Percentiles rank a stretch among this genome's conserved stretches.
phyloP scores from a whole-genome alignment of 2,329 filamentous ascomycete genomes.

The Sporothrix dimorphospora region DNA sequence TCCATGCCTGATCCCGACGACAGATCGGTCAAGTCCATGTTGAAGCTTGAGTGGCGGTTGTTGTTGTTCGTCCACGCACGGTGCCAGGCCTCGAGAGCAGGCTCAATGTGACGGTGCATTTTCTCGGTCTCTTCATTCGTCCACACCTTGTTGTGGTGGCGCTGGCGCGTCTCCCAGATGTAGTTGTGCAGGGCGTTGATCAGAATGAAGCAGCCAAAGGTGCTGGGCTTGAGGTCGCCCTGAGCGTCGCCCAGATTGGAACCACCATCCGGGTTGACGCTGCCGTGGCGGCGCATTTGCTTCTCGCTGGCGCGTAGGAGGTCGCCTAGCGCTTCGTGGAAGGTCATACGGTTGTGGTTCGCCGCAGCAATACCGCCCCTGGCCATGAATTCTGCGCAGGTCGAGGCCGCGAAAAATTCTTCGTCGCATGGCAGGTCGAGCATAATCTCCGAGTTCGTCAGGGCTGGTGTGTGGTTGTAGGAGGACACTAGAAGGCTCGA shows the following conservation, averaged over 20 bases:
- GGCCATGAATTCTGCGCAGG: slow-evolving; percentile 76
- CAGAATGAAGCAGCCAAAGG: slow-evolving; percentile 86
- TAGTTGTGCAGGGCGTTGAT: slow-evolving; percentile 97
- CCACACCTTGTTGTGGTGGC: slow-evolving; percentile 87
- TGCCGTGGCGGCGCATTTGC: slow-evolving; percentile 44
- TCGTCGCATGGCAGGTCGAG: slow-evolving; percentile 92
- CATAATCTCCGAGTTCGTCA: slow-evolving; percentile 92
- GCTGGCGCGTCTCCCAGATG: slow-evolving; percentile 94
- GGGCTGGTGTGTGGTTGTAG: slow-evolving; percentile 87
- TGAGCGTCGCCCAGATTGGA: slow-evolving; percentile 53
- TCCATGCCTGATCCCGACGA: slow-evolving; percentile 69
- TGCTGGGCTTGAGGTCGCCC: slow-evolving; percentile 76
- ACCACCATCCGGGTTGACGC: slow-evolving; percentile 55
- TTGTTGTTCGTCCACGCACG: slow-evolving; percentile 88
- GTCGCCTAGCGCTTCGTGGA: slow-evolving; percentile 79
- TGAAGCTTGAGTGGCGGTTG: slow-evolving; percentile 78
- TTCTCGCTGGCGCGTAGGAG: slow-evolving; percentile 76
- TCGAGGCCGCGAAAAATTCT: slow-evolving; percentile 84
- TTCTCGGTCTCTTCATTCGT: slow-evolving; percentile 90
- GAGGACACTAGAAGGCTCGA: slow-evolving; percentile 89
- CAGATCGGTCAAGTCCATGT: neutral
- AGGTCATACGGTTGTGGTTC: slow-evolving; percentile 72
- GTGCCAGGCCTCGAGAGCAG: slow-evolving; percentile 92
- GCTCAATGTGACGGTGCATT: slow-evolving; percentile 94
- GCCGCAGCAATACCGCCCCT: slow-evolving; percentile 73